Conservation (phyloP, 306 rosid genomes). For the Coriaria nepalensis region DNA sequence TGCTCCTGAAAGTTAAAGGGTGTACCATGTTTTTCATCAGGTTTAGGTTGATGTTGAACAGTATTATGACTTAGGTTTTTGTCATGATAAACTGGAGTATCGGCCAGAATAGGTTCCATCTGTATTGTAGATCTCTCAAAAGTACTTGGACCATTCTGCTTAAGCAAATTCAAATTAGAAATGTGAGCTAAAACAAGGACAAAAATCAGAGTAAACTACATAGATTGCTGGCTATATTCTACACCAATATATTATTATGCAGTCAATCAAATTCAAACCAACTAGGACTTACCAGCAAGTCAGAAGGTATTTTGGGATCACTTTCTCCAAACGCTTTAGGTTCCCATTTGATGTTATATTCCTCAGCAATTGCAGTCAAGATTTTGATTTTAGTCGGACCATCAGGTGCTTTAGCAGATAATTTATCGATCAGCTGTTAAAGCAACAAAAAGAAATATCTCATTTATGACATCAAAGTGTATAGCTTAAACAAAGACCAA, state of each 20-base stretch:
- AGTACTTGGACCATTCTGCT: slow-evolving; percentile 61
- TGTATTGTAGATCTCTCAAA: slow-evolving; percentile 27
- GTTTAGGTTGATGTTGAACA: slow-evolving; percentile 27
- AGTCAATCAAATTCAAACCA: slow-evolving; percentile 4
- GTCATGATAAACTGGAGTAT: slow-evolving; percentile 31
- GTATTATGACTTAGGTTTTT: slow-evolving; percentile 27
- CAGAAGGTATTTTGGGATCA: slow-evolving; percentile 43
- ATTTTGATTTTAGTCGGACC: slow-evolving; percentile 71
- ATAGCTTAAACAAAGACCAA: slow-evolving; percentile 9
- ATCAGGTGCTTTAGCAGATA: slow-evolving; percentile 88
- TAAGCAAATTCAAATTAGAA: slow-evolving; percentile 9
- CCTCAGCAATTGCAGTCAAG: slow-evolving; percentile 71
- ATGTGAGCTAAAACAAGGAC: not conserved
- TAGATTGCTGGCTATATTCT: no score
- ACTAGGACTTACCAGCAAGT: slow-evolving; percentile 44
- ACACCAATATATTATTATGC: slow-evolving; percentile 6
- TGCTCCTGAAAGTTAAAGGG: slow-evolving; percentile 22
- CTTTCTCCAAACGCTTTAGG: slow-evolving; percentile 51
- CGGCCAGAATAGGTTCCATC: slow-evolving; percentile 38
- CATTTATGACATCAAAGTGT: slow-evolving; percentile 7
- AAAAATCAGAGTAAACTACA: slow-evolving; percentile 9
- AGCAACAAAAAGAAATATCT: slow-evolving; percentile 14
- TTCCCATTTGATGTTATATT: slow-evolving; percentile 86
- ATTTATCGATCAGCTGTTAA: slow-evolving; percentile 80
- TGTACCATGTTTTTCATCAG: slow-evolving; percentile 22